phyloP scores from a whole-genome alignment of 179 eudicot species.

The Amaranthus tricolor region DNA sequence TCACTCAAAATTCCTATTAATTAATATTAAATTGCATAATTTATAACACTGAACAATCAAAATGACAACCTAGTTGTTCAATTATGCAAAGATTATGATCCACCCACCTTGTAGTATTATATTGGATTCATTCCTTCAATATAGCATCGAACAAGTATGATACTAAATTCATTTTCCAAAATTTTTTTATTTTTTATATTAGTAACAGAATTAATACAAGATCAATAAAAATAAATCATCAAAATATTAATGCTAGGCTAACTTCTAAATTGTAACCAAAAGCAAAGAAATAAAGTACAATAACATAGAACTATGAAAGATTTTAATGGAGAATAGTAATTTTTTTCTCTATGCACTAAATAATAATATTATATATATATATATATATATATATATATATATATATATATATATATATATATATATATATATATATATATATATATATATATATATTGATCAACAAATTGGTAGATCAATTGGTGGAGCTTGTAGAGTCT shows the following conservation, averaged over 20 bases:
- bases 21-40: too few relatives aligned
- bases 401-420: constrained; percentile 5
- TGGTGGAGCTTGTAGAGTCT: constrained; percentile 59
- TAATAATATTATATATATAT: constrained; percentile 8
- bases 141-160: too few relatives aligned
- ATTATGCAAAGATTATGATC: too few relatives aligned
- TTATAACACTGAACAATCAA: too few relatives aligned
- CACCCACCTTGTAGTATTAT: too few relatives aligned
- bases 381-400: constrained; percentile 12
- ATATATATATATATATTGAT: constrained; percentile 13
- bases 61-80: too few relatives aligned
- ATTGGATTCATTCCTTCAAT: too few relatives aligned
- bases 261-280: constrained; percentile 6
- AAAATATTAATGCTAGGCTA: constrained; percentile 27
- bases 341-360: constrained; percentile 19
- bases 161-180: too few relatives aligned
- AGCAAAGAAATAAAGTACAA: constrained; percentile 9
- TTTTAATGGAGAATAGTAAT: constrained; percentile 16
- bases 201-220: constrained; percentile 12
- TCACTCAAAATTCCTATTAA: too few relatives aligned
- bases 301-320: constrained; percentile 3
- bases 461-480: constrained; percentile 68
- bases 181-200: too few relatives aligned
- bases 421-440: neutral
- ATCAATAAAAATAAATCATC: constrained; percentile 24